phyloP scores from a whole-genome alignment of 192 early-diverging fungal genomes.

The Coemansia sp. region DNA sequence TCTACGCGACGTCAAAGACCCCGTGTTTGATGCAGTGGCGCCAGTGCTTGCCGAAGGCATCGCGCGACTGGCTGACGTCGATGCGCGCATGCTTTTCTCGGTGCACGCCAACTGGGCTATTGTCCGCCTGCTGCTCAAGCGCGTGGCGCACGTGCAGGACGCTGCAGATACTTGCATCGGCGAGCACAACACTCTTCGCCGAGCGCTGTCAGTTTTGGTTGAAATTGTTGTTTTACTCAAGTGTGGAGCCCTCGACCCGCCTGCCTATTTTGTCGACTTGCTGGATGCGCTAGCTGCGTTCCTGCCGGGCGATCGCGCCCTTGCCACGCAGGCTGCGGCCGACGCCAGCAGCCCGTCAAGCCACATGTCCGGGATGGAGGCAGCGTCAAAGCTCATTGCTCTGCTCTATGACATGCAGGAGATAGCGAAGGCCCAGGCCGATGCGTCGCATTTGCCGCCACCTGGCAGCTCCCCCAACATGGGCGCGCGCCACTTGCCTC shows the following conservation, averaged over 20 bases:
- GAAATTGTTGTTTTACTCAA: slow-evolving; percentile 36
- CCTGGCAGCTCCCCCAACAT: slow-evolving; percentile 15
- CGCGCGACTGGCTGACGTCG: slow-evolving; percentile 22
- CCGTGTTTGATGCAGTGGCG: slow-evolving; percentile 48
- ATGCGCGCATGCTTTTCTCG: slow-evolving; percentile 18
- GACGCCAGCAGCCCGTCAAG: neutral
- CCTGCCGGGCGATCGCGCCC: slow-evolving; percentile 38
- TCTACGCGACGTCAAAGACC: slow-evolving; percentile 58
- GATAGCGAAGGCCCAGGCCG: slow-evolving; percentile 18
- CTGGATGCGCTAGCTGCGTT: slow-evolving; percentile 41
- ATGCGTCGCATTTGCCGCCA: slow-evolving; percentile 6
- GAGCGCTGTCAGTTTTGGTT: slow-evolving; percentile 26
- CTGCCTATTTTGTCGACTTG: slow-evolving; percentile 30
- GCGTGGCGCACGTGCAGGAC: slow-evolving; percentile 35
- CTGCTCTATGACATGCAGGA: slow-evolving; percentile 42
- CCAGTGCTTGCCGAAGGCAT: slow-evolving; percentile 33
- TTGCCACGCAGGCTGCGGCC: neutral
- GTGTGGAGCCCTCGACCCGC: slow-evolving; percentile 32
- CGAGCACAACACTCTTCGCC: slow-evolving; percentile 12
- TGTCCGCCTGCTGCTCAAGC: slow-evolving; percentile 39
- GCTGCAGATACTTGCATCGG: slow-evolving; percentile 7
- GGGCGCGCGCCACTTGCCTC: slow-evolving; percentile 10
- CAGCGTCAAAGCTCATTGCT: slow-evolving; percentile 31
- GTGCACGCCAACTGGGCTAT: slow-evolving; percentile 35
- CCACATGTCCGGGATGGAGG: slow-evolving; percentile 26